These are phyloP conservation scores for Fusarium coffeatum DNA, from an alignment of 2,329 filamentous ascomycete genomes.

Conservation along the genomic window DNA sequence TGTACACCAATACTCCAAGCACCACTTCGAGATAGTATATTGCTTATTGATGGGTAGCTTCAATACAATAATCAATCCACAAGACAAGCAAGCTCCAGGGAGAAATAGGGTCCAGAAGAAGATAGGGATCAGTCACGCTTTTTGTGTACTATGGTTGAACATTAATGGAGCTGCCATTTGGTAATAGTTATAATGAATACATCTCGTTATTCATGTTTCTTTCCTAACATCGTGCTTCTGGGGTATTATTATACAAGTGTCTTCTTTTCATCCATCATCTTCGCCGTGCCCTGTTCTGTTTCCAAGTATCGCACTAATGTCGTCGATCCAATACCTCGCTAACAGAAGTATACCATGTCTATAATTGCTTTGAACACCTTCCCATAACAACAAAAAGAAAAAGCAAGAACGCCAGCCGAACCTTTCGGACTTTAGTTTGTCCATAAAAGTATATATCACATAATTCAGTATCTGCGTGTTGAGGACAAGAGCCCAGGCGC, in stretches of 20 bases:
- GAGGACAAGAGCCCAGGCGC: not conserved
- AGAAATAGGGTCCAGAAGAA: not conserved
- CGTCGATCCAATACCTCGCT: conserved; percentile 13
- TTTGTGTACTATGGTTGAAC: not conserved
- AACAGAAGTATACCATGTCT: conserved; percentile 36
- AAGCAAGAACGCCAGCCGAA: conserved; percentile 34
- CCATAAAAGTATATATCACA: conserved; percentile 18
- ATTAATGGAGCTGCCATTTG: not conserved
- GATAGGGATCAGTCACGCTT: not conserved
- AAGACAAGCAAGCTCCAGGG: not conserved
- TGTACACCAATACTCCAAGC: not conserved
- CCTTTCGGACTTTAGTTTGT: conserved; percentile 20
- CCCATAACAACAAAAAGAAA: conserved; percentile 5
- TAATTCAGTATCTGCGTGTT: conserved; percentile 3
- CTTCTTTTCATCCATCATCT: conserved; percentile 20
- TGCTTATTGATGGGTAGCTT: not conserved
- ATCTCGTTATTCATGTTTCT: conserved; percentile 11
- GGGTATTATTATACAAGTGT: conserved; percentile 45
- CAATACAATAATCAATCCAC: not conserved
- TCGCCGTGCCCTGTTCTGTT: conserved; percentile 22
- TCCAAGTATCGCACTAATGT: conserved; percentile 20
- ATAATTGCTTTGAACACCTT: conserved; percentile 27
- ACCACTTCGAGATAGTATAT: not conserved
- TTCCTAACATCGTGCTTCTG: conserved; percentile 23
- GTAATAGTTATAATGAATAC: not conserved